A percentile compares a stretch with the other conserved stretches of the same genome.
Evolutionary conservation across 805 yeast species (phyloP).

Genomic region (Pichia heedii): DNA sequence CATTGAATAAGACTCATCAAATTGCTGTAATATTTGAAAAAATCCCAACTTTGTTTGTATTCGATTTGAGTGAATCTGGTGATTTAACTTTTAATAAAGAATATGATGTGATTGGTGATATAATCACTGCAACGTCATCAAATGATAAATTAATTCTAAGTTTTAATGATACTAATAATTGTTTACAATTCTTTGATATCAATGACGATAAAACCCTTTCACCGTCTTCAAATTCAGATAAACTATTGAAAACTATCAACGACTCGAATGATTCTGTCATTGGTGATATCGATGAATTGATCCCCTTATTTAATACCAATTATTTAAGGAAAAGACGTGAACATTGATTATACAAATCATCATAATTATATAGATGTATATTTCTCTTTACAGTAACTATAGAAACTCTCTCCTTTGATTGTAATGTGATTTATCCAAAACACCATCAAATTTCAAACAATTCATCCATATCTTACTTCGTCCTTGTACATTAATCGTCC

Average conservation of each 20-base stretch:
- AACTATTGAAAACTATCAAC: constrained; percentile 25
- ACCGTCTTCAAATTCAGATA: constrained; percentile 11
- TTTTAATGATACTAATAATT: constrained; percentile 17
- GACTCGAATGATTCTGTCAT: constrained; percentile 13
- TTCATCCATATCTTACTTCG: constrained; percentile 19
- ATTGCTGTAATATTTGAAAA: constrained; percentile 41
- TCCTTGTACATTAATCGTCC: constrained; percentile 27
- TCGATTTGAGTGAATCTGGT: constrained; percentile 25
- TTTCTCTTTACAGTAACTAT: constrained; percentile 3
- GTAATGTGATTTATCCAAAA: constrained; percentile 19
- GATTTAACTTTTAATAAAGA: constrained; percentile 26
- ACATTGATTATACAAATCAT: constrained; percentile 28
- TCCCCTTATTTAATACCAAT: constrained; percentile 46
- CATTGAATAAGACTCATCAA: constrained; percentile 23
- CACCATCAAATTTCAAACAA: constrained; percentile 21
- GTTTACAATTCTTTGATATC: constrained; percentile 18
- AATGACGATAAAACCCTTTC: constrained; percentile 19
- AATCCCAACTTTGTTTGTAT: constrained; percentile 34
- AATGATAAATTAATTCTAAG: constrained; percentile 19
- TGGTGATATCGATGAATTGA: constrained; percentile 28
- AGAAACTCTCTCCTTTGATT: constrained; percentile 19
- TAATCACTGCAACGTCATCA: constrained; percentile 21
- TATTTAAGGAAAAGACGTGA: constrained; percentile 58
- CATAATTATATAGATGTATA: neutral
- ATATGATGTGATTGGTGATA: constrained; percentile 15